Conservation (phyloP, 306 rosid genomes). For the Vigna radiata region DNA sequence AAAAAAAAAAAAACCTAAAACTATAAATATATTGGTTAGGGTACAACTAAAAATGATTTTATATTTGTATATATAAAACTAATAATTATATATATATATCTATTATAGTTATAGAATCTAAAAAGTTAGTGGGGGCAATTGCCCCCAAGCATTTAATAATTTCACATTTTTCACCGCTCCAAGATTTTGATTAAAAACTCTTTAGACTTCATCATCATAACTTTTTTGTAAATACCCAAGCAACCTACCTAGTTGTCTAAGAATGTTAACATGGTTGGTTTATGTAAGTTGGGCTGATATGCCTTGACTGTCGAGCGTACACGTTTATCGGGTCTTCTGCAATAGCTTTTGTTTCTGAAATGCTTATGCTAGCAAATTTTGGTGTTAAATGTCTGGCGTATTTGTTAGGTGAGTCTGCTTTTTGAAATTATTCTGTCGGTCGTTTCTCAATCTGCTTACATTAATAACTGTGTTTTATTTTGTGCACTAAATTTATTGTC, state of each 20-base stretch:
- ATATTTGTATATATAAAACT: no score
- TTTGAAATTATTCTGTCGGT: constrained; percentile 28
- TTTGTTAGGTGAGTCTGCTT: constrained; percentile 17
- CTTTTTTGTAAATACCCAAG: background rate
- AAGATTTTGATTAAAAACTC: constrained; percentile 20
- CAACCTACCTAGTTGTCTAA: constrained; percentile 1
- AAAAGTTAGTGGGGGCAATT: no score
- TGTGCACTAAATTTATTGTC: constrained; percentile 40
- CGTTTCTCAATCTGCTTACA: constrained; percentile 36
- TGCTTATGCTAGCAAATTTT: constrained; percentile 4
- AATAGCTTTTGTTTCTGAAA: constrained; percentile 29
- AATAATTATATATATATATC: no score
- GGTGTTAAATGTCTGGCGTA: constrained; percentile 26
- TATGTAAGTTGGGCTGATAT: constrained; percentile 30
- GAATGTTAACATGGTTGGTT: constrained; percentile 33
- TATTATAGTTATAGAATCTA: no score
- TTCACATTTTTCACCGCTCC: background rate
- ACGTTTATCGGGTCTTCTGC: constrained; percentile 2
- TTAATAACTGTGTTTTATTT: constrained; percentile 29
- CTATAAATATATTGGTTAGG: no score
- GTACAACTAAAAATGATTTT: no score
- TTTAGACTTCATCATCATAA: constrained; percentile 15
- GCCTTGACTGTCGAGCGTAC: constrained; percentile 24
- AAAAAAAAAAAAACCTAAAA: no score
- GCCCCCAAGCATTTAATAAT: background rate